Conservation (phyloP, 2,329 filamentous ascomycete genomes). For the Sporothrix protearum region DNA sequence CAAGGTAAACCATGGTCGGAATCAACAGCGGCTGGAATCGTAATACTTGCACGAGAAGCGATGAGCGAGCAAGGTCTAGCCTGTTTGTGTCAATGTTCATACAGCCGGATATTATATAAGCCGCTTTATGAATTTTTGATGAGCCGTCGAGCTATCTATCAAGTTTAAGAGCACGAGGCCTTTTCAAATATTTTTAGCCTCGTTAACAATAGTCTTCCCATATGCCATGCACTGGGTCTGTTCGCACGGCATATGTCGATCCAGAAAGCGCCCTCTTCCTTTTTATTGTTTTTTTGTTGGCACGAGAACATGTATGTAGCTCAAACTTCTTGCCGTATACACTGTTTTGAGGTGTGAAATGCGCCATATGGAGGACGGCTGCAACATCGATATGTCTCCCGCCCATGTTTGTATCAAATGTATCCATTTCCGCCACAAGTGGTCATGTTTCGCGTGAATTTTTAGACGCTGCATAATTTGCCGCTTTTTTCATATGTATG, state of each 20-base stretch:
- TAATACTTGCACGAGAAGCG: background rate
- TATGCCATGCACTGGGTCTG: background rate
- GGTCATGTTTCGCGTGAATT: background rate
- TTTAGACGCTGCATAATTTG: background rate
- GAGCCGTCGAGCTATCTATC: background rate
- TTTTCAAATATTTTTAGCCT: too few species aligned
- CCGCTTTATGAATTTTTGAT: background rate
- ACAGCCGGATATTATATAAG: background rate
- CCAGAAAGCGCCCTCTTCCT: background rate
- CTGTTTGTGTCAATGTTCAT: background rate
- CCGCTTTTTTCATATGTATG: constrained; percentile 1
- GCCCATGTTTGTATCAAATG: background rate
- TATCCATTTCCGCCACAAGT: background rate
- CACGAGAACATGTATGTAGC: background rate
- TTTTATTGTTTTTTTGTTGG: background rate
- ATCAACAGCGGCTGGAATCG: background rate
- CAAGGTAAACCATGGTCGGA: background rate
- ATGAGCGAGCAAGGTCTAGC: background rate
- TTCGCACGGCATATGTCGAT: background rate
- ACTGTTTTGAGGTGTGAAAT: too few species aligned
- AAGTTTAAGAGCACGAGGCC: background rate
- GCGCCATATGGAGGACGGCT: background rate
- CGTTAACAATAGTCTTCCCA: background rate
- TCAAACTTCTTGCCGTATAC: too few species aligned
- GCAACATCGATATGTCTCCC: background rate